These are phyloP conservation scores for Cynanchum wilfordii DNA, from an alignment of 257 asterid genomes.

Conservation along the genomic window DNA sequence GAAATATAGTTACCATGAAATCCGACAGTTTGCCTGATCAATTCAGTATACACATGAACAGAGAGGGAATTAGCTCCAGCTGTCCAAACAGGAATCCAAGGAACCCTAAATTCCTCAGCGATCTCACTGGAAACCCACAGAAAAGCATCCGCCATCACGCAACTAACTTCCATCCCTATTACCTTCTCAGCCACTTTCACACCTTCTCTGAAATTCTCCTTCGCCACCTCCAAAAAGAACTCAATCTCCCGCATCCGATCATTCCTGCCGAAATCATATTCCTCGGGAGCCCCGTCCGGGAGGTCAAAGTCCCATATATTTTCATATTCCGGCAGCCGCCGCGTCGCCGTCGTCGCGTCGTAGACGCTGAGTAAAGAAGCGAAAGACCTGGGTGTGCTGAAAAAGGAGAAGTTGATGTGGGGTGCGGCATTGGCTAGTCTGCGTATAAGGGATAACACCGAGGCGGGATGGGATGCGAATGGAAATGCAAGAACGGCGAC, in stretches of 20 bases:
- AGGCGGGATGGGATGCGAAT: slow-evolving; percentile 68
- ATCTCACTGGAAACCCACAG: slow-evolving; percentile 52
- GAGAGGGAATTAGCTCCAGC: slow-evolving; percentile 52
- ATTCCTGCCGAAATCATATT: slow-evolving; percentile 27
- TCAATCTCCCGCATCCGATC: slow-evolving; percentile 40
- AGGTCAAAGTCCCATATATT: slow-evolving; percentile 48
- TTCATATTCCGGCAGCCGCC: too few relatives aligned
- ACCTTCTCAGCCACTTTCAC: slow-evolving; percentile 41
- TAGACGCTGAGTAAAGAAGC: slow-evolving; percentile 7
- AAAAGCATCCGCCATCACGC: slow-evolving; percentile 61
- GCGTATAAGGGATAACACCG: slow-evolving; percentile 42
- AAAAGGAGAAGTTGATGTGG: slow-evolving; percentile 37
- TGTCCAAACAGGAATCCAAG: slow-evolving; percentile 73
- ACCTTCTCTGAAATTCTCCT: slow-evolving; percentile 41
- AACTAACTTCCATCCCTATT: slow-evolving; percentile 37
- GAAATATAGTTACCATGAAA: too few relatives aligned
- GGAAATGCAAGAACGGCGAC: slow-evolving; percentile 74
- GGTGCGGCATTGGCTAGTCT: slow-evolving; percentile 46
- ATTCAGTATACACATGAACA: slow-evolving; percentile 47
- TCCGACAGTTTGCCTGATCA: slow-evolving; percentile 20
- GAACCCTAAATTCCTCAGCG: slow-evolving; percentile 46
- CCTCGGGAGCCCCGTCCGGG: slow-evolving; percentile 30
- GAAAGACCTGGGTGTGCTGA: slow-evolving; percentile 45
- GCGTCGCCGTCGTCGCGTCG: too few relatives aligned
- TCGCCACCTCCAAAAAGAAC: slow-evolving; percentile 44